These are phyloP conservation scores for Suhomyces bokatorum DNA, from an alignment of 1,139 yeast genomes.

Conservation along the genomic window DNA sequence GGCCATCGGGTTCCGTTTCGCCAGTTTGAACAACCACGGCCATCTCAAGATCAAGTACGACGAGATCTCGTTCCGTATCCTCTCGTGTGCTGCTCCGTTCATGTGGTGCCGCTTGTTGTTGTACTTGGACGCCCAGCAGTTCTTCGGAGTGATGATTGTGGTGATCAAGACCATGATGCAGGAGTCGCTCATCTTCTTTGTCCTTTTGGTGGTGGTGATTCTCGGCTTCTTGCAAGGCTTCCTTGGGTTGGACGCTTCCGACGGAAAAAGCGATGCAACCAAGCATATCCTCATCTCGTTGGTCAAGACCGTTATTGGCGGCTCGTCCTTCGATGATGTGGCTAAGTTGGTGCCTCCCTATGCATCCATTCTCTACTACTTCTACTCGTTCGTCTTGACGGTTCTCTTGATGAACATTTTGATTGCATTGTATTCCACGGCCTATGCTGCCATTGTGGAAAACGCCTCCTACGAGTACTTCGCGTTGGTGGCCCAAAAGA, in stretches of 20 bases:
- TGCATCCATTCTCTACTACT: constrained; percentile 73
- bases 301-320: constrained; percentile 70
- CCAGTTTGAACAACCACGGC: constrained; percentile 35
- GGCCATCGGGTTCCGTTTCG: constrained; percentile 56
- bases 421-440: constrained; percentile 82
- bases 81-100: constrained; percentile 82
- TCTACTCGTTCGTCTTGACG: constrained; percentile 71
- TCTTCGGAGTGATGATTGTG: constrained; percentile 88
- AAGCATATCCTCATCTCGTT: constrained; percentile 61
- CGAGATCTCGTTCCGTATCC: constrained; percentile 64
- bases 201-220: constrained; percentile 66
- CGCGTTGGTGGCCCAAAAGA: constrained; percentile 82
- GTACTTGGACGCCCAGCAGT: constrained; percentile 74
- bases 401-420: constrained; percentile 77
- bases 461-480: constrained; percentile 83
- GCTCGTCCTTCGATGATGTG: constrained; percentile 70
- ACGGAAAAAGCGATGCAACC: constrained; percentile 79
- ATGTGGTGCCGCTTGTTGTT: constrained; percentile 82
- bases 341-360: constrained; percentile 79
- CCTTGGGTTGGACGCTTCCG: constrained; percentile 83
- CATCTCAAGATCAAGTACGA: constrained; percentile 46
- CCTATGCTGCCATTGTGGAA: constrained; percentile 77
- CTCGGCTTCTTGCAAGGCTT: constrained; percentile 86
- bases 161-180: constrained; percentile 84
- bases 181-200: constrained; percentile 79